Percentiles rank a stretch among this genome's conserved stretches.
Evolutionary conservation across 257 asterid genomes (phyloP).

Genomic region (Oldenlandia corymbosa): DNA sequence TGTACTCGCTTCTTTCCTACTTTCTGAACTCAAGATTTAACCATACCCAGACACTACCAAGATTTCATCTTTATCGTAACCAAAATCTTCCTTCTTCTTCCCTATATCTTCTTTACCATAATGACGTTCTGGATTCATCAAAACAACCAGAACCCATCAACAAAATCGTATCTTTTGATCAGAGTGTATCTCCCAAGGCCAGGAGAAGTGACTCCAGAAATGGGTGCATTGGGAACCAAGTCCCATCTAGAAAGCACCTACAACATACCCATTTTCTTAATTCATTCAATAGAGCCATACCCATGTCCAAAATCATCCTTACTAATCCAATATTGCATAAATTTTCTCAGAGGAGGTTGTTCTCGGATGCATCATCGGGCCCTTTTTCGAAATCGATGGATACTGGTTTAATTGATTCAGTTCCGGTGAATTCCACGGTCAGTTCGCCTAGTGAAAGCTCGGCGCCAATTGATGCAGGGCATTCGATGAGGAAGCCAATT

Average conservation of each 20-base stretch:
- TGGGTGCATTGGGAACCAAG: neutral
- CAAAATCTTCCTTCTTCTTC: constrained; percentile 17
- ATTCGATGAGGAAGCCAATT: constrained; percentile 74
- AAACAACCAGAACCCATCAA: constrained; percentile 20
- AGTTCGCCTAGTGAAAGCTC: constrained; percentile 29
- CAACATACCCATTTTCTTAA: constrained; percentile 25
- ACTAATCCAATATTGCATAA: constrained; percentile 7
- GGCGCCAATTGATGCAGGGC: constrained; percentile 69
- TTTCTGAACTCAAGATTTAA: constrained; percentile 5
- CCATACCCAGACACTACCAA: constrained; percentile 24
- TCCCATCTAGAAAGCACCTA: neutral
- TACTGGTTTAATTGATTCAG: constrained; percentile 13
- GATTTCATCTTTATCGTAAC: constrained; percentile 1
- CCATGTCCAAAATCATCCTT: constrained; percentile 14
- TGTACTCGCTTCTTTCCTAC: constrained; percentile 14
- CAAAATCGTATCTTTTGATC: constrained; percentile 13
- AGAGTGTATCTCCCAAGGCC: neutral
- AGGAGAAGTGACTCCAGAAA: neutral
- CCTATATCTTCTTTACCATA: too few species aligned
- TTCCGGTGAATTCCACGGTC: constrained; percentile 24
- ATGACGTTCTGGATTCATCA: constrained; percentile 23
- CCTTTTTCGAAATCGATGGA: constrained; percentile 9
- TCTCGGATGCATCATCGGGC: constrained; percentile 37
- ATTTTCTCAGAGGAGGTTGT: constrained; percentile 29
- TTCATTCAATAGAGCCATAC: constrained; percentile 11